phyloP scores from a whole-genome alignment of 176 grass and related monocot genomes.

The Rhynchospora pubera region DNA sequence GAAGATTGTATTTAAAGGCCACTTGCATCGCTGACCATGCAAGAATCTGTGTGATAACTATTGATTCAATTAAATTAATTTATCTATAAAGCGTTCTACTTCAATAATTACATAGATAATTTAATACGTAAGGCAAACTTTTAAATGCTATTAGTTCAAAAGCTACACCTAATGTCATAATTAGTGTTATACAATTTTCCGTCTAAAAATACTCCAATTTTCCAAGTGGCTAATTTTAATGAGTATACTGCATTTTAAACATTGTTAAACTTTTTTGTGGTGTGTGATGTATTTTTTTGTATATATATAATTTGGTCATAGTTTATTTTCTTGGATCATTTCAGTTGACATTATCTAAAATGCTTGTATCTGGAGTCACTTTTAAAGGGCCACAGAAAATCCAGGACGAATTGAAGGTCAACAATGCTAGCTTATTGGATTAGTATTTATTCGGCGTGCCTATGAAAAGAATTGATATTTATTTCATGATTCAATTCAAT shows the following conservation, averaged over 20 bases:
- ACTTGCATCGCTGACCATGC: not conserved
- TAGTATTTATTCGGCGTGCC: conserved; percentile 7
- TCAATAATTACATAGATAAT: not conserved
- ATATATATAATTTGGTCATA: not conserved
- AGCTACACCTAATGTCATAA: no score
- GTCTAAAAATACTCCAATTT: no score
- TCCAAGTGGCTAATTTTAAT: no score
- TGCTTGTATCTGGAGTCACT: not conserved
- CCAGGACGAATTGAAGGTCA: not conserved
- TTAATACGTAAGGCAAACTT: not conserved
- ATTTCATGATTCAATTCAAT: conserved; percentile 8
- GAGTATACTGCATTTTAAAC: no score
- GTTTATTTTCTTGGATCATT: no score
- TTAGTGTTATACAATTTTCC: no score
- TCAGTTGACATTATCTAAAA: not conserved
- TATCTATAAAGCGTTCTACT: not conserved
- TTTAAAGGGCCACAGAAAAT: not conserved
- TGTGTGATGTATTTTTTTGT: not conserved
- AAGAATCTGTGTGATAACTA: not conserved
- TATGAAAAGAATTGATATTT: not conserved
- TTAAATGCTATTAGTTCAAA: not conserved
- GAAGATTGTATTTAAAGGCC: not conserved
- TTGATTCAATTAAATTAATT: not conserved
- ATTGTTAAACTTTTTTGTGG: no score
- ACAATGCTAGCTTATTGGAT: not conserved